Conservation (phyloP, 1,139 yeast species). For the Scheffersomyces titani region DNA sequence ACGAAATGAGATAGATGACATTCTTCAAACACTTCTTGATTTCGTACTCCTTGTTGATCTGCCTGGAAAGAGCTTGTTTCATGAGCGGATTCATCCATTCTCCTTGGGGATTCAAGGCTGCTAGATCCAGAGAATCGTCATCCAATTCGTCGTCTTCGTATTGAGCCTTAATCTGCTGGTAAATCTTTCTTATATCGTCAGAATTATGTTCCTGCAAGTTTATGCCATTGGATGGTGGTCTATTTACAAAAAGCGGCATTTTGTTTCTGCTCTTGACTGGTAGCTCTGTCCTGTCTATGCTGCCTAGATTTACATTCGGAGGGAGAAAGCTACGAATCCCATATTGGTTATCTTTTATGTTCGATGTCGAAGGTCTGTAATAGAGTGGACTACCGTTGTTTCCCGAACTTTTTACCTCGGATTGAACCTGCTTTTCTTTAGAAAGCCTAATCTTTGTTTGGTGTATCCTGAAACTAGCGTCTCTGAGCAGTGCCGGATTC, state of each 20-base stretch:
- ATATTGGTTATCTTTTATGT: conserved; percentile 25
- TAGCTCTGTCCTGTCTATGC: conserved; percentile 13
- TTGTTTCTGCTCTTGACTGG: conserved; percentile 11
- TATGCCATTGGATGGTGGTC: neutral
- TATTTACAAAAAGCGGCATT: conserved; percentile 9
- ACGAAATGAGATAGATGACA: conserved; percentile 17
- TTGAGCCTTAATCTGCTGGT: neutral
- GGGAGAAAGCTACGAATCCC: conserved; percentile 35
- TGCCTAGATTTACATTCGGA: conserved; percentile 17
- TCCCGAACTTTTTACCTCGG: conserved; percentile 9
- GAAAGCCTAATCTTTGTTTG: conserved; percentile 16
- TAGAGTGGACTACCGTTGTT: conserved; percentile 24
- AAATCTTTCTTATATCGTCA: neutral
- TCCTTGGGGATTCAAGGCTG: conserved; percentile 29
- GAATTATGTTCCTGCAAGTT: neutral
- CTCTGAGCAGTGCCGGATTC: conserved; percentile 14
- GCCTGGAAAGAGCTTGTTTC: conserved; percentile 37
- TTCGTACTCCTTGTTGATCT: conserved; percentile 31
- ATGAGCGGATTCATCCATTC: conserved; percentile 46
- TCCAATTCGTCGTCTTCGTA: conserved; percentile 10
- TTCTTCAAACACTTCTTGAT: conserved; percentile 19
- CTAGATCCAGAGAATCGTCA: conserved; percentile 5
- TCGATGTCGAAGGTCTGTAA: conserved; percentile 37
- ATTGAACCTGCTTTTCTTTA: conserved; percentile 7
- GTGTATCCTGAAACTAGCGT: conserved; percentile 19